A percentile compares a stretch with the other conserved stretches of the same genome.
Evolutionary conservation across 805 yeast genomes (phyloP).

Genomic region (Sungouiozyma intestinalis): DNA sequence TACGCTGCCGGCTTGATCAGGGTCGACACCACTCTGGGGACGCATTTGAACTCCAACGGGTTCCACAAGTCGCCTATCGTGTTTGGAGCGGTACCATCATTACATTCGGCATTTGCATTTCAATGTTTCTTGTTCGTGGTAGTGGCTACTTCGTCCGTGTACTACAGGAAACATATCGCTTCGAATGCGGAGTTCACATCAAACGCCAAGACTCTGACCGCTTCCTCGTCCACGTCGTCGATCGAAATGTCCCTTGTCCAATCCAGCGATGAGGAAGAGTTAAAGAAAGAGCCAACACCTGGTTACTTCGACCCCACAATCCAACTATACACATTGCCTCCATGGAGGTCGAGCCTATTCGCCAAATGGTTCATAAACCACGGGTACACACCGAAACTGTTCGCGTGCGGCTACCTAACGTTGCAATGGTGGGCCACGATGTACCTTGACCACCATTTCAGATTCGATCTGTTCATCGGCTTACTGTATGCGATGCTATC

Average conservation of each 20-base stretch:
- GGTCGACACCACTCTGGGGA: constrained; percentile 53
- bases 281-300: background rate
- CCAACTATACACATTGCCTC: background rate
- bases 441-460: constrained; percentile 64
- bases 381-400: constrained; percentile 21
- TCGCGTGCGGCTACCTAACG: constrained; percentile 36
- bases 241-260: background rate
- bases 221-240: constrained; percentile 3
- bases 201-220: background rate
- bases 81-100: constrained; percentile 55
- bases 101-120: constrained; percentile 59
- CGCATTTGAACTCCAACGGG: constrained; percentile 48
- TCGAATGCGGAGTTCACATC: background rate
- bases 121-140: constrained; percentile 36
- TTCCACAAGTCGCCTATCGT: constrained; percentile 61
- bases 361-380: constrained; percentile 12
- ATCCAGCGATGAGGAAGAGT: background rate
- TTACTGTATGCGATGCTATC: constrained; percentile 38
- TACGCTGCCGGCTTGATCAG: constrained; percentile 63
- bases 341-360: background rate
- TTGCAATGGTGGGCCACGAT: constrained; percentile 71
- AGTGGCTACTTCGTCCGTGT: constrained; percentile 23
- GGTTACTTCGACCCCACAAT: background rate
- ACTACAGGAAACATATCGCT: background rate
- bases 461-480: constrained; percentile 51